Evolutionary conservation across 139 green algal genomes (phyloP), one percentile per base, ranked within the genome.

Genomic region (Nannochloris sp.): DNA sequence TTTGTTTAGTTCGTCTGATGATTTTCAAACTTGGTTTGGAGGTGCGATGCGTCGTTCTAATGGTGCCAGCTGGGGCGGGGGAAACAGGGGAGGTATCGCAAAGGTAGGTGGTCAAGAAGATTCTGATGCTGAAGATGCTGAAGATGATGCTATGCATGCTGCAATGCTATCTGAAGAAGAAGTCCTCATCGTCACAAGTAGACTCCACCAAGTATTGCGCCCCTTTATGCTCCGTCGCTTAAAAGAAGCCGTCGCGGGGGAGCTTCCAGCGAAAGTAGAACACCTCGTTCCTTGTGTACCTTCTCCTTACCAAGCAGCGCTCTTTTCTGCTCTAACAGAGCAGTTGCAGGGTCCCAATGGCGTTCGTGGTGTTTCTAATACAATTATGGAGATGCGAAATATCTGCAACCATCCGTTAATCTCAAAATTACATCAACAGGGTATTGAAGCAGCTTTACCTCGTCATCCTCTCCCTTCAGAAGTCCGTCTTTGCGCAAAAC

Each of bases 341-440:
- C 19, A 51, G 42, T 0, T n/a, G 36, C 65, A 79, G 72, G 73
- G 68, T 2, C 38, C 62, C 0, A 53, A 60, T 35, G 56, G 72
- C n/a, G 54, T 55, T 36, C 44, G 56, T 25, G 77, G 90, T 42
- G 76, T 93, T 23, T 86, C 73, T 45, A 97, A 97, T 77, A 89
- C 94, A 68, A 87, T 97, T 60, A 81, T 76, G 6, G 91, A 97
- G 65, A 86, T 97, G 14, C 95, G 96, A 65, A 97, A 97, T 71
- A 87, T 76, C 62, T 97, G 91, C 87, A 97, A 97, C 76, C 85
- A 95, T 79, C 87, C 87, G 1, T 47, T 61, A 23, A 25, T 71
- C 7, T 64, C 15, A 4, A 54, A 51, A 6, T 19, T 54, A 6
- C 23, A 54, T 55, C 36, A 44, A 1, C 47, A 71, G 19, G 39